These are phyloP conservation scores for Botrytis paeoniae DNA, from an alignment of 2,329 filamentous ascomycete genomes.

Conservation along the genomic window DNA sequence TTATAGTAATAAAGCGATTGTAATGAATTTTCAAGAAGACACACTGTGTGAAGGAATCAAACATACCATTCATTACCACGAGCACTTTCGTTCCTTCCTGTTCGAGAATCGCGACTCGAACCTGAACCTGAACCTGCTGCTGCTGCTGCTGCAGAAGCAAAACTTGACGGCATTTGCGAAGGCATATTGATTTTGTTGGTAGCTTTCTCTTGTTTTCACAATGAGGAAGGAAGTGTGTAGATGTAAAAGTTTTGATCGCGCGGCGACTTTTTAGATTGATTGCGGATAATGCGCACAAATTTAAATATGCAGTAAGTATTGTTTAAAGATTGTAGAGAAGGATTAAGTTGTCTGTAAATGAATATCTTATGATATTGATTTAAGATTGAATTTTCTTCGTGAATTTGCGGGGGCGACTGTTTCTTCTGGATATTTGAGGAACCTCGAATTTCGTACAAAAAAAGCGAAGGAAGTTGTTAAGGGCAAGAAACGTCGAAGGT, in stretches of 20 bases:
- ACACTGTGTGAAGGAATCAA: background rate
- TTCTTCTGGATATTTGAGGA: slow-evolving; percentile 4
- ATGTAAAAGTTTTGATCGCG: slow-evolving; percentile 17
- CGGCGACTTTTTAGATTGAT: slow-evolving; percentile 4
- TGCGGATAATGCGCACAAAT: slow-evolving; percentile 14
- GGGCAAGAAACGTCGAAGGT: slow-evolving; percentile 13
- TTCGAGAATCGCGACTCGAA: slow-evolving; percentile 57
- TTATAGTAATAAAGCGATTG: background rate
- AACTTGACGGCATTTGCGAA: slow-evolving; percentile 66
- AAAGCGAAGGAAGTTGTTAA: slow-evolving; percentile 14
- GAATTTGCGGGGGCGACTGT: background rate
- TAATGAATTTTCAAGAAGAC: background rate
- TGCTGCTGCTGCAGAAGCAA: slow-evolving; percentile 72
- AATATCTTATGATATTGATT: slow-evolving; percentile 10
- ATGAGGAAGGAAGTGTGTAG: background rate
- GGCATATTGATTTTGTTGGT: slow-evolving; percentile 17
- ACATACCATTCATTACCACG: slow-evolving; percentile 69
- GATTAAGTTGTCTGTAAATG: background rate
- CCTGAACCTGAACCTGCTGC: slow-evolving; percentile 51
- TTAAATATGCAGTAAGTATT: background rate
- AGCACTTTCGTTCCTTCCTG: slow-evolving; percentile 43
- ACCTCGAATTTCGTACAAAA: slow-evolving; percentile 17
- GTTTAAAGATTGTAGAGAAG: slow-evolving; percentile 8
- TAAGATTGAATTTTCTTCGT: slow-evolving; percentile 1
- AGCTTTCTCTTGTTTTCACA: slow-evolving; percentile 10